Base-by-base conservation (phyloP, 495 filamentous ascomycete genomes). In the Aspergillus sparsus region DNA sequence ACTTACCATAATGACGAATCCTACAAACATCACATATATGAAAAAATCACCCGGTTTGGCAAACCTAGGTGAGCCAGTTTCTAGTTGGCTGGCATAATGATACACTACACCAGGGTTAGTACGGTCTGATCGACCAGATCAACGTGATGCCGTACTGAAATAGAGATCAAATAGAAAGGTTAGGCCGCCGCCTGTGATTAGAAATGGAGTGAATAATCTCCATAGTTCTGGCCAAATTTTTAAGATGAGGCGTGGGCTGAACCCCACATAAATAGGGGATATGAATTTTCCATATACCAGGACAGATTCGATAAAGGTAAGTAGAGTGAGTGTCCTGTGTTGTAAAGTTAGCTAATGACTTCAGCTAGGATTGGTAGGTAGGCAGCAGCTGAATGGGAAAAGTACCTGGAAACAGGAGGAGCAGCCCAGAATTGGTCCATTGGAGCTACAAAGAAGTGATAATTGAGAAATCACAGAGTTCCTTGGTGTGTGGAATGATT, bases 81-180 rank as follows among this genome's bases (percentile, higher is more conserved):
- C 88, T 16, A 90, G 75, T 36, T 74, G 73, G 62, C 80, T 86
- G 46, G 83, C 80, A 75, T 90, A 89, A 50, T 78, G 83, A 69
- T 82, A 91, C 65, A 90, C 86, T 87, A 58, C 46, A 36, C 11
- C 53, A 33, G 18, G 27, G 65, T 78, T 71, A 79, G 72, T 52
- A 73, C 36, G 42, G 32, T 49, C 58, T 6, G 39, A 62, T 44
- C 62, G 21, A 6, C 6, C 41, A 54, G 49, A 49, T 53, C 56
- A 62, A 57, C 59, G 37, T 46, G 66, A 46, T 32, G 54, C 53
- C 85, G 69, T 83, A 92, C 89, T 70, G 68, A 92, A 89, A 75
- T 91, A 94, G 31, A 93, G 87, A 74, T 97, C 91, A 68, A 95
- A 78, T 37, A 96, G 59, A 49, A 96, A 87, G 47, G 70, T 72